phyloP scores from a whole-genome alignment of 2,329 filamentous ascomycete species.

The Alternaria tenuissima region DNA sequence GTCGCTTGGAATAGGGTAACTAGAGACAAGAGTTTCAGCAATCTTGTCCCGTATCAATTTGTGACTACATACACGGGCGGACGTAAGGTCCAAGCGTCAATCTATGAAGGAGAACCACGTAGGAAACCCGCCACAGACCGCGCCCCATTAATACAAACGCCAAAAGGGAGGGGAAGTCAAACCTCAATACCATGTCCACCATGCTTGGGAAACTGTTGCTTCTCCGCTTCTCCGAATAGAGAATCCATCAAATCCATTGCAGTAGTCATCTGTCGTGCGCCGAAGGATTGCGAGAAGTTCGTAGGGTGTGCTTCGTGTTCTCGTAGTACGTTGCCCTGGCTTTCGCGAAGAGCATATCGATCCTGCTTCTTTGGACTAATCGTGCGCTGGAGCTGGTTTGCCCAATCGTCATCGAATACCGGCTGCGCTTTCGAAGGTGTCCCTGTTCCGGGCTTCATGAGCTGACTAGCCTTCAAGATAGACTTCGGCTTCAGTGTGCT shows the following conservation, averaged over 20 bases:
- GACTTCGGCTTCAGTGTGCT: conserved; percentile 55
- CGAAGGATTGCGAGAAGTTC: conserved; percentile 43
- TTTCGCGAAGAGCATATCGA: conserved; percentile 74
- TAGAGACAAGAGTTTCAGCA: conserved; percentile 59
- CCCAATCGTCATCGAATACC: conserved; percentile 82
- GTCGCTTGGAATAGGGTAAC: conserved; percentile 86
- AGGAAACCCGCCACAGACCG: conserved; percentile 54
- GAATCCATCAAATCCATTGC: conserved; percentile 98
- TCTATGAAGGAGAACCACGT: conserved; percentile 45
- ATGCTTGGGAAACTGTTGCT: conserved; percentile 57
- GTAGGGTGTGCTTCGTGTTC: conserved; percentile 52
- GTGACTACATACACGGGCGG: conserved; percentile 55
- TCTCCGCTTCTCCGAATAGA: conserved; percentile 74
- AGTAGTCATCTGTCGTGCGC: conserved; percentile 73
- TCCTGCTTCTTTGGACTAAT: conserved; percentile 94
- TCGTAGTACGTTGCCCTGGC: conserved; percentile 66
- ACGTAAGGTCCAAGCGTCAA: conserved; percentile 40
- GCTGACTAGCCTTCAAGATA: conserved; percentile 56
- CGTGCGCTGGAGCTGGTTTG: conserved; percentile 90
- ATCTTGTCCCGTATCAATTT: conserved; percentile 51
- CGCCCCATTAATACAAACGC: conserved; percentile 36
- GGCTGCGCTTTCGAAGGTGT: conserved; percentile 65
- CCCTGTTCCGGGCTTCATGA: conserved; percentile 44
- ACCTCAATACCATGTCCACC: conserved; percentile 83
- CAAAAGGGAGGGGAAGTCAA: conserved; percentile 66